These are phyloP conservation scores for Ceratocystis albifundus DNA, from an alignment of 2,329 filamentous ascomycete genomes.

Conservation along the genomic window DNA sequence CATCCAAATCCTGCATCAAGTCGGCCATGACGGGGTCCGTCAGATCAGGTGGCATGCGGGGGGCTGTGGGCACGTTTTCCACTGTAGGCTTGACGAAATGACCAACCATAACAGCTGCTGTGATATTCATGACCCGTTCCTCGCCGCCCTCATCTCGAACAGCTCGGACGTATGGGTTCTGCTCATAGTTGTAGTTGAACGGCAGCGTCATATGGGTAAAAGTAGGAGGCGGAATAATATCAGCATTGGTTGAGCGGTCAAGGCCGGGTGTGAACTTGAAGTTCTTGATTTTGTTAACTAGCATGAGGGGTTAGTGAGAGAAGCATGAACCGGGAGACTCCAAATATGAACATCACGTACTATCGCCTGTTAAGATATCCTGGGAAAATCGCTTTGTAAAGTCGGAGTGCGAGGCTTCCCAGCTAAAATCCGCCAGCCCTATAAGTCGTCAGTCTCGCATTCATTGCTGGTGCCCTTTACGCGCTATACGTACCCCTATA, in stretches of 20 bases:
- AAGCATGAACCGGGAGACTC: neutral
- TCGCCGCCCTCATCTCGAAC: slow-evolving; percentile 46
- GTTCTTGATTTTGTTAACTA: slow-evolving; percentile 43
- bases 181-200: slow-evolving; percentile 70
- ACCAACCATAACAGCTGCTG: slow-evolving; percentile 46
- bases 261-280: slow-evolving; percentile 57
- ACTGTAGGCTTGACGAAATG: slow-evolving; percentile 50
- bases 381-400: slow-evolving; percentile 63
- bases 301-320: slow-evolving; percentile 22
- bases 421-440: slow-evolving; percentile 77
- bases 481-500: slow-evolving; percentile 52
- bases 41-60: slow-evolving; percentile 47
- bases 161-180: slow-evolving; percentile 65
- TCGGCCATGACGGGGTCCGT: slow-evolving; percentile 50
- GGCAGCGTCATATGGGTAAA: slow-evolving; percentile 64
- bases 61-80: slow-evolving; percentile 50
- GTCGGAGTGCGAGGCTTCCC: slow-evolving; percentile 53
- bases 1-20: slow-evolving; percentile 52
- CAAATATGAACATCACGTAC: slow-evolving; percentile 33
- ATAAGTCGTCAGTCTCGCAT: neutral
- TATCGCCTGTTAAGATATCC: slow-evolving; percentile 58
- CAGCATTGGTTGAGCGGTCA: slow-evolving; percentile 47
- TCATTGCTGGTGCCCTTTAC: neutral
- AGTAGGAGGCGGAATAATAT: slow-evolving; percentile 68
- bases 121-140: slow-evolving; percentile 45